A percentile compares a stretch with the other conserved stretches of the same genome.
phyloP scores from a whole-genome alignment of 441 rosid species.

The Melastoma candidum region DNA sequence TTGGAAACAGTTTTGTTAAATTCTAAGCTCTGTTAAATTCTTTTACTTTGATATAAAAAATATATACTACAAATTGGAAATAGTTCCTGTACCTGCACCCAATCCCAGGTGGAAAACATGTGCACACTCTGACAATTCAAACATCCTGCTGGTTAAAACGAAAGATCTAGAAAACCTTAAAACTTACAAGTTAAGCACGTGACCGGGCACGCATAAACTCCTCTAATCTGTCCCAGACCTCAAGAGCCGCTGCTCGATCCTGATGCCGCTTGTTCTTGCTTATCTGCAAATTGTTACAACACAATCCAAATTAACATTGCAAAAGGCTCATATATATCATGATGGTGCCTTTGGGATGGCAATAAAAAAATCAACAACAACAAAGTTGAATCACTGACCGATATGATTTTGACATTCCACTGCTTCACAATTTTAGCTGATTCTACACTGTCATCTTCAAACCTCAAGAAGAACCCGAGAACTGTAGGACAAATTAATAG shows the following conservation, averaged over 20 bases:
- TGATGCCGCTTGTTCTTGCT: slow-evolving; percentile 95
- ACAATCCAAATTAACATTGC: background rate
- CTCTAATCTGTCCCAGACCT: slow-evolving; percentile 92
- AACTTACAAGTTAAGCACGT: slow-evolving; percentile 30
- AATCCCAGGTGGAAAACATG: too few species aligned
- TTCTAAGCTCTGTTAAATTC: too few species aligned
- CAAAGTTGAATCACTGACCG: slow-evolving; percentile 34
- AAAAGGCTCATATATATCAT: background rate
- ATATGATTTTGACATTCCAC: slow-evolving; percentile 93
- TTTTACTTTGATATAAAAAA: too few species aligned
- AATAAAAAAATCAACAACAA: background rate
- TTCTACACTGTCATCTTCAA: slow-evolving; percentile 92
- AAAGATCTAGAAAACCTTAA: too few species aligned
- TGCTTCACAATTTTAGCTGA: slow-evolving; percentile 88
- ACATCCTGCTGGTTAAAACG: too few species aligned
- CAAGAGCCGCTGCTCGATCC: slow-evolving; percentile 90
- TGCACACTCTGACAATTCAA: too few species aligned
- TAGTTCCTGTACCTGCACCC: too few species aligned
- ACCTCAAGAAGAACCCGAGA: slow-evolving; percentile 79
- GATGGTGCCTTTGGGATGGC: background rate
- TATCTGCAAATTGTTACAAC: slow-evolving; percentile 39
- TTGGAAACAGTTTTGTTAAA: too few species aligned
- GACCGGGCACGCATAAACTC: slow-evolving; percentile 82
- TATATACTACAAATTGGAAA: too few species aligned
- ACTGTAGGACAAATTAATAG: slow-evolving; percentile 35